Conservation (phyloP, 306 rosid species). For the Vicia villosa region DNA sequence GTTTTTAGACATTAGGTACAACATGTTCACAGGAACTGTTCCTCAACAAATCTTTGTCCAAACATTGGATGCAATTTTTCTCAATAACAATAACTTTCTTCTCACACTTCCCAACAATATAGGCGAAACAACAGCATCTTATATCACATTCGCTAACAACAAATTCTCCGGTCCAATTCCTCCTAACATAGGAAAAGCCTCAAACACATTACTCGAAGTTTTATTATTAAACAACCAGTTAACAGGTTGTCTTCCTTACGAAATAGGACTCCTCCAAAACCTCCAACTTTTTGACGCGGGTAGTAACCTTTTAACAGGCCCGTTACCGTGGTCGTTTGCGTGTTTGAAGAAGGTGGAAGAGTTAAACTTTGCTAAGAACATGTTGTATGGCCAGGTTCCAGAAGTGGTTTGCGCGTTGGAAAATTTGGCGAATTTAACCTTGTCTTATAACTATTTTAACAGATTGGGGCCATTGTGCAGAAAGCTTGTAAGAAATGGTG, state of each 20-base stretch:
- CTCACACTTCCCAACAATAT: constrained; percentile 53
- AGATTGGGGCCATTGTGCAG: constrained; percentile 68
- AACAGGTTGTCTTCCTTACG: constrained; percentile 78
- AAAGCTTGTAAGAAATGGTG: constrained; percentile 58
- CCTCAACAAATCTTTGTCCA: constrained; percentile 67
- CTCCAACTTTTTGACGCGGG: constrained; percentile 55
- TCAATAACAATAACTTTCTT: constrained; percentile 76
- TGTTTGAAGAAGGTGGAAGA: constrained; percentile 64
- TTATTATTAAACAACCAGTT: constrained; percentile 61
- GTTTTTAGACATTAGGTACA: constrained; percentile 74
- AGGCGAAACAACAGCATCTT: constrained; percentile 55
- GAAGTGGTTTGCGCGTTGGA: constrained; percentile 61
- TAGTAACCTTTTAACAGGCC: constrained; percentile 67
- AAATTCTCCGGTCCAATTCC: constrained; percentile 78
- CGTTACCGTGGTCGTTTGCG: constrained; percentile 66
- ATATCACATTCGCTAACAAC: constrained; percentile 78
- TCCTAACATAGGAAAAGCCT: constrained; percentile 47
- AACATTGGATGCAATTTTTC: constrained; percentile 56
- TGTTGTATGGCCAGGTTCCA: constrained; percentile 68
- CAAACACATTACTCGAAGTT: constrained; percentile 57
- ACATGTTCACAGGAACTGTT: constrained; percentile 61
- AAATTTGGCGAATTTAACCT: constrained; percentile 58
- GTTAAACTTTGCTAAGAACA: constrained; percentile 60
- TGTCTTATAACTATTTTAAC: constrained; percentile 62
- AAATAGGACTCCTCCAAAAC: constrained; percentile 57